Conservation (phyloP, 1,139 yeast species). For the Sugiyamaella pinicola region DNA sequence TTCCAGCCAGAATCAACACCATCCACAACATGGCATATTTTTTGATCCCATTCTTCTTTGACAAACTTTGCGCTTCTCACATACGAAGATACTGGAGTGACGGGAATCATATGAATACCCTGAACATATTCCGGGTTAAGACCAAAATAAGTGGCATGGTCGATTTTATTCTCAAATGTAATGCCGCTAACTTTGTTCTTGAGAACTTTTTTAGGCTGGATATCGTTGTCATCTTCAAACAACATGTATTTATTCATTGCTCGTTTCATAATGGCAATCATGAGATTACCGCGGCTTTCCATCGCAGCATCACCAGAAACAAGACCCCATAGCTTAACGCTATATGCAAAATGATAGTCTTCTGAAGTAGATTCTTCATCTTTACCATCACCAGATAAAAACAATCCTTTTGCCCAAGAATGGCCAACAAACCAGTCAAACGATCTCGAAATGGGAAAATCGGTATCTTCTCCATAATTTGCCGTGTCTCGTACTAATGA, state of each 20-base stretch:
- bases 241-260: constrained; percentile 65
- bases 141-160: constrained; percentile 87
- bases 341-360: constrained; percentile 68
- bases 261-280: constrained; percentile 62
- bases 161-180: constrained; percentile 75
- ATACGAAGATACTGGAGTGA: constrained; percentile 79
- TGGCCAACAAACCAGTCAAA: constrained; percentile 82
- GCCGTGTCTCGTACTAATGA: constrained; percentile 68
- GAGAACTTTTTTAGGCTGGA: constrained; percentile 54
- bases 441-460: constrained; percentile 69
- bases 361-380: constrained; percentile 78
- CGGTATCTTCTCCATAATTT: constrained; percentile 61
- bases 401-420: constrained; percentile 78
- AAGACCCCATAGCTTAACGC: constrained; percentile 73
- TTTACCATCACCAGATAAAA: constrained; percentile 67
- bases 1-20: constrained; percentile 77
- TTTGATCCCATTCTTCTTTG: constrained; percentile 70
- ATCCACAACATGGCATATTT: constrained; percentile 46
- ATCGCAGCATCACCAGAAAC: constrained; percentile 62
- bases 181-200: constrained; percentile 72
- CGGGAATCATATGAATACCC: constrained; percentile 90
- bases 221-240: constrained; percentile 53
- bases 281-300: constrained; percentile 69
- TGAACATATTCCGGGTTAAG: constrained; percentile 73
- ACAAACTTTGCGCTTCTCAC: constrained; percentile 69